Base-by-base conservation (phyloP, 2,329 filamentous ascomycete genomes). In the Fusarium kyushuense region DNA sequence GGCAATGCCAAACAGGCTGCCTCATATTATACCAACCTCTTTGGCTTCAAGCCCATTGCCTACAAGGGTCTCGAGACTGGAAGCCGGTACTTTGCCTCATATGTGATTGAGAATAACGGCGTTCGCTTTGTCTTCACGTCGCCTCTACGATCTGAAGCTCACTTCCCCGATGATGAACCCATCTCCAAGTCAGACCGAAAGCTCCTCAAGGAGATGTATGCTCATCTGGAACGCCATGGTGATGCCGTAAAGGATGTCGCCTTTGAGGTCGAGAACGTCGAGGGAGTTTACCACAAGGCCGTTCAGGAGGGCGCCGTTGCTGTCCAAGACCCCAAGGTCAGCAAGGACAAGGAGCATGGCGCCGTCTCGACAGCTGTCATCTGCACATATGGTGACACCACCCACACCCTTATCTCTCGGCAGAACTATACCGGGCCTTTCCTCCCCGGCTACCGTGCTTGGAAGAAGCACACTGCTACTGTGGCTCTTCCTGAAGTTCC, bases 1-100 rank as follows among this genome's bases (percentile, higher is more conserved):
- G 94, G 94, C 77, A 98, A 98, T 77, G 94, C 95, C 73, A 97
- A 97, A 82, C 94, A 97, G 83, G 93, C 94, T 4, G 94, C 94
- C 38, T 87, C 91, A 16, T 97, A 93, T 82, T 97, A 97, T 82
- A 90, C 91, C 71, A 90, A 88, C 13, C 91, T 94, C 70, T 94
- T 97, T 83, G 94, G 93, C 57, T 97, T 97, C 83, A 84, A 87
- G 74, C 88, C 87, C 21, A 80, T 97, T 58, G 95, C 95, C 65
- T 97, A 97, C 80, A 87, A 87, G 40, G 95, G 94, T 7, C 89
- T 97, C 7, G 94, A 97, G 80, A 97, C 94, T 1, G 93, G 93
- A 65, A 93, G 88, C 67, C 89, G 93, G 58, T 89, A 88, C 70
- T 86, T 94, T 68, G 92, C 93, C 46, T 96, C 92, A 2, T 92